Evolutionary conservation across 2,329 filamentous ascomycete genomes (phyloP).

Genomic region (Trichophyton verrucosum): DNA sequence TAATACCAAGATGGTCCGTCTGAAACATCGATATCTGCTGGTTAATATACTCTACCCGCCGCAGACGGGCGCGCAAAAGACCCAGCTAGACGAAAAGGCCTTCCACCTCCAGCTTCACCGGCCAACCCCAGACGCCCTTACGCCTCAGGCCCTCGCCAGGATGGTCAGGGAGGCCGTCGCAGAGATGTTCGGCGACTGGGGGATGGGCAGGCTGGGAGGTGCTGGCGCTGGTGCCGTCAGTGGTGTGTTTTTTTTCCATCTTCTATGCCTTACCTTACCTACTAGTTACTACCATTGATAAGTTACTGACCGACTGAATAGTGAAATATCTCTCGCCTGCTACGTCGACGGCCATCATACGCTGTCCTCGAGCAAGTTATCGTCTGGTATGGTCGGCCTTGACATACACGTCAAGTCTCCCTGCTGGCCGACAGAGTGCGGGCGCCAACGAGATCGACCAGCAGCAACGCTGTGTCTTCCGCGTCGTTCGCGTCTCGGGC

Average conservation of each 20-base stretch:
- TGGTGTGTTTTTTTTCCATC: not conserved
- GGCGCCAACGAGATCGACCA: not conserved
- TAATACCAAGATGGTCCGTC: slow-evolving; percentile 60
- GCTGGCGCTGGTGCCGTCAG: not conserved
- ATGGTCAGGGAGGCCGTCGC: slow-evolving; percentile 59
- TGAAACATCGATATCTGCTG: slow-evolving; percentile 94
- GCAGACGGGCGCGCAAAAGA: slow-evolving; percentile 16
- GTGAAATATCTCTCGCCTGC: slow-evolving; percentile 86
- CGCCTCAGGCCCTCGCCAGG: slow-evolving; percentile 51
- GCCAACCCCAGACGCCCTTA: slow-evolving; percentile 62
- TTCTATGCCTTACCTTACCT: not conserved
- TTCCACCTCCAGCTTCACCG: slow-evolving; percentile 62
- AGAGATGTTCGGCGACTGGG: slow-evolving; percentile 77
- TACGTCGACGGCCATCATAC: slow-evolving; percentile 89
- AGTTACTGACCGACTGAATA: slow-evolving; percentile 24
- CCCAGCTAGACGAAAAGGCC: slow-evolving; percentile 18
- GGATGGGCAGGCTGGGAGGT: slow-evolving; percentile 39
- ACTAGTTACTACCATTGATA: not conserved
- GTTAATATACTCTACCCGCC: slow-evolving; percentile 81
- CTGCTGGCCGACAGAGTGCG: not conserved
- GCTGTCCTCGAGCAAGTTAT: slow-evolving; percentile 70
- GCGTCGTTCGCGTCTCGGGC: slow-evolving; percentile 76
- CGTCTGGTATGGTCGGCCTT: slow-evolving; percentile 82
- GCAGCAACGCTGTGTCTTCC: slow-evolving; percentile 55
- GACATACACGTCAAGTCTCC: slow-evolving; percentile 60